phyloP scores from a whole-genome alignment of 441 rosid genomes.

The Syzygium malaccense region DNA sequence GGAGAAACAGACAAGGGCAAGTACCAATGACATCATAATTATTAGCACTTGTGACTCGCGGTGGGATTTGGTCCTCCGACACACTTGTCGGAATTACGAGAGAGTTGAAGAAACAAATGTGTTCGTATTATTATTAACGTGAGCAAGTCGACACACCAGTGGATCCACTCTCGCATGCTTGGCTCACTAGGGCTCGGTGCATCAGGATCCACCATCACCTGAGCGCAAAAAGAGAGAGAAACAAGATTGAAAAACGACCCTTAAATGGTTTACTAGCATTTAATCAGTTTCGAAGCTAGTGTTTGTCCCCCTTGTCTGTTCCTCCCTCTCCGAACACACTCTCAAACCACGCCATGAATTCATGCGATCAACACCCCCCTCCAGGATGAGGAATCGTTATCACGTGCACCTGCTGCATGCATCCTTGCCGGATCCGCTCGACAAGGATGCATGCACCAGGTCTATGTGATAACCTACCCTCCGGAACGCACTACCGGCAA shows the following conservation, averaged over 20 bases:
- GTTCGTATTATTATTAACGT: background rate
- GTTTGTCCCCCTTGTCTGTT: background rate
- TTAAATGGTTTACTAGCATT: background rate
- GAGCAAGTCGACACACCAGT: conserved; percentile 40
- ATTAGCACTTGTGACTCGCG: background rate
- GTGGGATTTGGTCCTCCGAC: background rate
- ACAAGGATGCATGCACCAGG: background rate
- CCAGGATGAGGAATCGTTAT: background rate
- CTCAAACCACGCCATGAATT: background rate
- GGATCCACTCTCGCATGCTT: conserved; percentile 74
- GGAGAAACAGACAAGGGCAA: background rate
- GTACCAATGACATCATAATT: background rate
- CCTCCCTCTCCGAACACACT: background rate
- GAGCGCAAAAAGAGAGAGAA: background rate
- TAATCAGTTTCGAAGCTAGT: background rate
- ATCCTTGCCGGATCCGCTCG: background rate
- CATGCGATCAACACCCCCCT: background rate
- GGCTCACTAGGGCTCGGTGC: conserved; percentile 98
- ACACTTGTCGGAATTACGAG: background rate
- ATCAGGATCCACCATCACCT: conserved; percentile 93
- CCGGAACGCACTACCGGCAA: background rate
- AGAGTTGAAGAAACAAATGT: background rate
- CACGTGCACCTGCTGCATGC: background rate
- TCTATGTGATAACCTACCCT: background rate
- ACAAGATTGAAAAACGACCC: background rate